phyloP scores from a whole-genome alignment of 176 grass and related monocot species.

The Triticum monococcum region DNA sequence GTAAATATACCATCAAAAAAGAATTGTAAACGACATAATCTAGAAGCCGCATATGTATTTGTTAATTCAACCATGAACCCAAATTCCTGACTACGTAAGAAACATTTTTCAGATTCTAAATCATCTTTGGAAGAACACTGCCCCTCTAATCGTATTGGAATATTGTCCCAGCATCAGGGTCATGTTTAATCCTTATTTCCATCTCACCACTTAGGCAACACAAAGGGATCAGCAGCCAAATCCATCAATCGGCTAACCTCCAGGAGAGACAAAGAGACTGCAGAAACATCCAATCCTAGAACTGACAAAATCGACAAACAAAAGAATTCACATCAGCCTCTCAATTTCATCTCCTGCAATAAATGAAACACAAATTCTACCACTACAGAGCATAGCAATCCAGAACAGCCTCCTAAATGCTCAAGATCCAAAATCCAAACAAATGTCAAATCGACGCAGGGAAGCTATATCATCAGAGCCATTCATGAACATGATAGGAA shows the following conservation, averaged over 20 bases:
- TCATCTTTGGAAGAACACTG: neutral
- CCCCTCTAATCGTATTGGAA: neutral
- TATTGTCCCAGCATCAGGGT: constrained; percentile 66
- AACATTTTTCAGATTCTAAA: neutral
- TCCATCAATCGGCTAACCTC: constrained; percentile 87
- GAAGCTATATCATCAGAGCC: too few species aligned
- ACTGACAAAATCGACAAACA: neutral
- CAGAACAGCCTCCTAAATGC: neutral
- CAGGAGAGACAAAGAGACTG: constrained; percentile 2
- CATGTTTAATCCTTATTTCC: constrained; percentile 80
- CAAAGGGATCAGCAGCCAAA: constrained; percentile 71
- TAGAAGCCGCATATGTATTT: neutral
- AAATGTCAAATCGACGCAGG: too few species aligned
- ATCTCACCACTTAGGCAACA: constrained; percentile 58
- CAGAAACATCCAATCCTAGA: constrained; percentile 16
- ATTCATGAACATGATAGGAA: too few species aligned
- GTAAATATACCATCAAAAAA: neutral
- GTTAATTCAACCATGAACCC: neutral
- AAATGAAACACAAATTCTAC: constrained; percentile 5
- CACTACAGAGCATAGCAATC: neutral
- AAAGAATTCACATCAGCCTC: neutral
- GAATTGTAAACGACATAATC: neutral
- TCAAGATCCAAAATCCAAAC: neutral
- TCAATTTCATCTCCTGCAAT: neutral
- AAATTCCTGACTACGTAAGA: neutral